A percentile compares a stretch with the other conserved stretches of the same genome.
Conservation (phyloP, 176 grass and related monocot genomes). For the Juncus inflexus region DNA sequence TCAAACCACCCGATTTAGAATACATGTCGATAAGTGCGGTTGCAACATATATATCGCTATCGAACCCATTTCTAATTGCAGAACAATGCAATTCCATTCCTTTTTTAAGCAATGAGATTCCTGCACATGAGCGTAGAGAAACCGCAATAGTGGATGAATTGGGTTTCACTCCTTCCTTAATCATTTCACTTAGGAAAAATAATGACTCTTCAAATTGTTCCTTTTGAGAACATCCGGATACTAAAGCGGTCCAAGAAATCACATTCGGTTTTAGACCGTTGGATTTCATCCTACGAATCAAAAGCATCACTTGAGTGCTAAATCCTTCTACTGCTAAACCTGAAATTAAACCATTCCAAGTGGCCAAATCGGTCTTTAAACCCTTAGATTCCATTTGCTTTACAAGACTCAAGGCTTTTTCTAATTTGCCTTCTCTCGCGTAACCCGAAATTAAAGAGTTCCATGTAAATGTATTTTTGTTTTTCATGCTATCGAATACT, state of each 20-base stretch:
- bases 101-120: slow-evolving; percentile 49
- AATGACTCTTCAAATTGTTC: slow-evolving; percentile 50
- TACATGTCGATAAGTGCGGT: slow-evolving; percentile 76
- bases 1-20: slow-evolving; percentile 50
- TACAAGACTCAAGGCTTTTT: slow-evolving; percentile 47
- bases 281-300: slow-evolving; percentile 61
- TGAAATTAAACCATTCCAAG: slow-evolving; percentile 80
- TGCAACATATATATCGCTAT: slow-evolving; percentile 38
- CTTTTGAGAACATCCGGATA: slow-evolving; percentile 61
- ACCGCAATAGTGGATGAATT: slow-evolving; percentile 47
- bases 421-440: slow-evolving; percentile 36
- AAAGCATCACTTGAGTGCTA: slow-evolving; percentile 51
- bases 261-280: slow-evolving; percentile 52
- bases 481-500: slow-evolving; percentile 52
- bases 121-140: slow-evolving; percentile 55
- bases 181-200: slow-evolving; percentile 62
- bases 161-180: slow-evolving; percentile 47
- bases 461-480: slow-evolving; percentile 65
- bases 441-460: slow-evolving; percentile 69
- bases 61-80: slow-evolving; percentile 36
- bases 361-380: slow-evolving; percentile 57
- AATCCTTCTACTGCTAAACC: slow-evolving; percentile 52
- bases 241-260: slow-evolving; percentile 64
- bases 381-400: slow-evolving; percentile 55
- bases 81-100: slow-evolving; percentile 76